Conservation (phyloP, 2,329 filamentous ascomycete genomes). For the Phialophora macrospora region DNA sequence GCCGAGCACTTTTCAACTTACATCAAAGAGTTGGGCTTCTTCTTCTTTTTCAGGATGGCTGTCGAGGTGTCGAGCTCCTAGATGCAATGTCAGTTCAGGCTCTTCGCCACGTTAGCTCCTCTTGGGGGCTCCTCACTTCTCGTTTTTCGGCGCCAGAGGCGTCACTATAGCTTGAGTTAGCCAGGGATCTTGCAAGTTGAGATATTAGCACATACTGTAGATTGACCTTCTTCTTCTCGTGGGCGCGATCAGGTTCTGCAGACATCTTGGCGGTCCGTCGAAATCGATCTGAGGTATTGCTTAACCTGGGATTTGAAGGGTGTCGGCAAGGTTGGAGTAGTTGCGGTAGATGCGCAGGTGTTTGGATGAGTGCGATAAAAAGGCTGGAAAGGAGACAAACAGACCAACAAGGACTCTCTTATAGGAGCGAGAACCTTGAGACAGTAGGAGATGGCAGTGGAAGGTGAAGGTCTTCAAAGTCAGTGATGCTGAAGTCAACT, state of each 20-base stretch:
- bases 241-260: slow-evolving; percentile 64
- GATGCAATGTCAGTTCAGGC: slow-evolving; percentile 36
- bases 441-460: slow-evolving; percentile 8
- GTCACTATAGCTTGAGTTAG: slow-evolving; percentile 63
- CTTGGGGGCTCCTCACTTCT: slow-evolving; percentile 64
- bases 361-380: slow-evolving; percentile 1
- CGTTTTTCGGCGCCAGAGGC: slow-evolving; percentile 85
- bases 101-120: slow-evolving; percentile 37
- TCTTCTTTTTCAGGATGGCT: slow-evolving; percentile 99
- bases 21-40: slow-evolving; percentile 99
- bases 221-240: slow-evolving; percentile 83
- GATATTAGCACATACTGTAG: slow-evolving; percentile 66
- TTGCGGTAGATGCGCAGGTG: slow-evolving; percentile 12
- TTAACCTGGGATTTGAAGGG: neutral
- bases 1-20: slow-evolving; percentile 55
- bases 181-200: slow-evolving; percentile 32
- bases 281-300: slow-evolving; percentile 14
- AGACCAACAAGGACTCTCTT: slow-evolving; percentile 18
- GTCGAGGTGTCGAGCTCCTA: slow-evolving; percentile 90
- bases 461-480: slow-evolving; percentile 23
- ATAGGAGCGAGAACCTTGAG: slow-evolving; percentile 26
- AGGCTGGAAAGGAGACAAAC: neutral
- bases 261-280: slow-evolving; percentile 65
- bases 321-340: slow-evolving; percentile 9
- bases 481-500: slow-evolving; percentile 25